Evolutionary conservation across 192 early-diverging fungal genomes (phyloP).

Genomic region (Neocallimastix lanati): DNA sequence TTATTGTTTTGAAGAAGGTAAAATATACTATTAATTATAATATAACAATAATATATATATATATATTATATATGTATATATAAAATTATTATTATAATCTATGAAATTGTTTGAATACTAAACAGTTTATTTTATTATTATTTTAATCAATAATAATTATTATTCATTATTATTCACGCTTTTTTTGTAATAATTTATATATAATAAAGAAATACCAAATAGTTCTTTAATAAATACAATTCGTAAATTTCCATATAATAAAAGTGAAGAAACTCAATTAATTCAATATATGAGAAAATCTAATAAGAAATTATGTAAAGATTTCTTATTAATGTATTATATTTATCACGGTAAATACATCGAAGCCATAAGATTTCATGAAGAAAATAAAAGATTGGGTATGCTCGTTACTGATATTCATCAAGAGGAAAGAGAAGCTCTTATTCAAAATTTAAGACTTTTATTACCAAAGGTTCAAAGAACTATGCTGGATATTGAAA

Average conservation of each 20-base stretch:
- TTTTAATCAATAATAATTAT: background rate
- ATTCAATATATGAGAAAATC: background rate
- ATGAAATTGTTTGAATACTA: too few species aligned
- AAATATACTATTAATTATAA: background rate
- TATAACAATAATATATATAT: too few species aligned
- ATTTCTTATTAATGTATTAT: background rate
- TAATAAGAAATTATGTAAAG: background rate
- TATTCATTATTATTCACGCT: background rate
- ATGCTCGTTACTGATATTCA: background rate
- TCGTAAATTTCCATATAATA: background rate
- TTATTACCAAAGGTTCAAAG: background rate
- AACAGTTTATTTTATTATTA: background rate
- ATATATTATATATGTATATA: too few species aligned
- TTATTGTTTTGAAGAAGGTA: background rate
- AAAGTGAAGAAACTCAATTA: background rate
- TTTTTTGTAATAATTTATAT: background rate
- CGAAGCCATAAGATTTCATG: background rate
- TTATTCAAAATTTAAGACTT: background rate
- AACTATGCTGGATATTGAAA: background rate
- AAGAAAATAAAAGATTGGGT: background rate
- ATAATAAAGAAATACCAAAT: background rate
- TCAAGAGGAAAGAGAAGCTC: background rate
- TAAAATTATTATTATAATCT: too few species aligned
- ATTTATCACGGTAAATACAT: background rate
- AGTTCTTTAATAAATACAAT: background rate